phyloP scores from a whole-genome alignment of 1,139 yeast species.

The Saccharomycopsis crataegensis region DNA sequence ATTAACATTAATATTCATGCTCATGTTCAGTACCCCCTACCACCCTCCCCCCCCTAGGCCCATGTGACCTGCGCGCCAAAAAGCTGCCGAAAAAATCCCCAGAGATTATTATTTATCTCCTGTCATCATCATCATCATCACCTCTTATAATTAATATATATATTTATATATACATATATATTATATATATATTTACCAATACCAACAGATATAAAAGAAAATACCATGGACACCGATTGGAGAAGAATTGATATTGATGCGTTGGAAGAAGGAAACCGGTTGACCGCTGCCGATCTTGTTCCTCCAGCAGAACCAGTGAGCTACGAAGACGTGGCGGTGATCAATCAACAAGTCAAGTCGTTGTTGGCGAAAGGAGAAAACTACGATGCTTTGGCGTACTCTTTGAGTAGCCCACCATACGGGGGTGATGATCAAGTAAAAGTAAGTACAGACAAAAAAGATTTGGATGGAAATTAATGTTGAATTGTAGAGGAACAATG shows the following conservation, averaged over 20 bases:
- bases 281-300: conserved; percentile 55
- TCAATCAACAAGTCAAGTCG: conserved; percentile 53
- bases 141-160: no score
- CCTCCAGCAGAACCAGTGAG: conserved; percentile 43
- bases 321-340: conserved; percentile 45
- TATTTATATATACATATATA: background rate
- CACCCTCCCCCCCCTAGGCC: no score
- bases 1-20: no score
- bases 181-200: background rate
- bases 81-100: no score
- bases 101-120: no score
- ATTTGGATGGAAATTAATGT: background rate
- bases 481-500: background rate
- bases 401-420: conserved; percentile 74
- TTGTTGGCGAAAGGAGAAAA: conserved; percentile 68
- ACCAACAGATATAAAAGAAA: background rate
- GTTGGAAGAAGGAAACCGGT: conserved; percentile 61
- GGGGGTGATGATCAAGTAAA: conserved; percentile 58
- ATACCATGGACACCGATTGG: conserved; percentile 30
- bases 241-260: conserved; percentile 91
- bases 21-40: no score
- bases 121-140: no score
- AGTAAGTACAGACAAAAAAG: conserved; percentile 24
- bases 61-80: no score
- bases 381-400: conserved; percentile 53